Evolutionary conservation across 495 filamentous ascomycete species (phyloP), one percentile per base, ranked within the genome.

Genomic region (Diplogelasinospora grovesii): DNA sequence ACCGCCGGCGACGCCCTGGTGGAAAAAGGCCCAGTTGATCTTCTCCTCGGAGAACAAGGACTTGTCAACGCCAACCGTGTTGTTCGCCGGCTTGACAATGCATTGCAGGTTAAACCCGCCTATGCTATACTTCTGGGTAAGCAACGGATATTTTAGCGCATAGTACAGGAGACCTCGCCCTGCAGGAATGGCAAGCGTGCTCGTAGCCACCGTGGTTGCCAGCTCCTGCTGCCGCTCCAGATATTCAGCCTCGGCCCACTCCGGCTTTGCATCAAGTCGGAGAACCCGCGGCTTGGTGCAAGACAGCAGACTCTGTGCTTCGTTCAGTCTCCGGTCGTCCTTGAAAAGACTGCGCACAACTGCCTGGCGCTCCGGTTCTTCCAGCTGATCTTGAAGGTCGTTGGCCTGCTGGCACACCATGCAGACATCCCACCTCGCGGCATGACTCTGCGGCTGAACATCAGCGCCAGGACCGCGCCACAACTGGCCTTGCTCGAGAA

Each of bases 21-120:
- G 89, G 66, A 99, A 98, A 63, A 95, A 99, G 0, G 90, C 92
- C 92, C 92, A 99, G 57, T 81, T 84, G 13, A 92, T 82, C 64
- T 94, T 97, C 58, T 99, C 92, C 61, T 99, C 92, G 0, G 82
- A 86, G 49, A 89, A 93, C 1, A 79, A 65, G 15, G 64, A 71
- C 50, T 86, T 83, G 52, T 99, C 93, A 7, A 88, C 87, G 19
- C 81, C 85, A 11, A 96, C 83, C 7, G 85, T 92, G 26, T 85
- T 86, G 50, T 90, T 89, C 29, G 84, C 79, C 10, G 93, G 92
- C 49, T 87, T 88, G 74, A 99, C 88, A 9, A 89, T 64, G 48
- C 88, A 95, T 35, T 79, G 82, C 22, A 94, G 70, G 32, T 84
- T 90, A 64, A 97, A 99, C 3, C 86, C 88, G 22, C 79, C 70